A percentile compares a stretch with the other conserved stretches of the same genome.
phyloP scores from a whole-genome alignment of 768 basidiomycete genomes.

The Amanita molliuscula region DNA sequence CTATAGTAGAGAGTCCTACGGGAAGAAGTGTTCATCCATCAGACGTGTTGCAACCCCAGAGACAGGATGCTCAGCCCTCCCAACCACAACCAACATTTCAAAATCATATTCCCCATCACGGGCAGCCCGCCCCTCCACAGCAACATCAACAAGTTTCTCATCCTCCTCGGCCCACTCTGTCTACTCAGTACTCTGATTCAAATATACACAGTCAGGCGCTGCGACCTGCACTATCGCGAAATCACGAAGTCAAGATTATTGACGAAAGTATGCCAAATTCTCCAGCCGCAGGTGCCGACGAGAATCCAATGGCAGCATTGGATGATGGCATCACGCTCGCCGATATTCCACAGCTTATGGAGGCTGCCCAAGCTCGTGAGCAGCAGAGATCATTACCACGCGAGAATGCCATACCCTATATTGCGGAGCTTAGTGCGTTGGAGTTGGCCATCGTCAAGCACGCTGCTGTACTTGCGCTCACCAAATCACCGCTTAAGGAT shows the following conservation, averaged over 20 bases:
- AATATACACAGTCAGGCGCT: slow-evolving; percentile 35
- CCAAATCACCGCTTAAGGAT: slow-evolving; percentile 68
- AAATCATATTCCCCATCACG: slow-evolving; percentile 23
- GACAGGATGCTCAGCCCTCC: slow-evolving; percentile 29
- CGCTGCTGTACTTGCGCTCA: slow-evolving; percentile 73
- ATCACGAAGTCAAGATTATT: slow-evolving; percentile 82
- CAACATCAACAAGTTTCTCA: slow-evolving; percentile 19
- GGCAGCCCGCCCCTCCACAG: slow-evolving; percentile 16
- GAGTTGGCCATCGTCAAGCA: slow-evolving; percentile 91
- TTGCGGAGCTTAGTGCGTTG: slow-evolving; percentile 75
- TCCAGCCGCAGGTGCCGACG: slow-evolving; percentile 42
- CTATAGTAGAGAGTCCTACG: slow-evolving; percentile 89
- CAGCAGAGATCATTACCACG: slow-evolving; percentile 78
- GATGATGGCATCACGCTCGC: slow-evolving; percentile 89
- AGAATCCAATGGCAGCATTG: slow-evolving; percentile 24
- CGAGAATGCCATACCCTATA: slow-evolving; percentile 68
- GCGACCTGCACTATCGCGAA: slow-evolving; percentile 63
- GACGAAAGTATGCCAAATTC: slow-evolving; percentile 72
- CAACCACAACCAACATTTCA: slow-evolving; percentile 23
- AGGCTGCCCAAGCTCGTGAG: slow-evolving; percentile 84
- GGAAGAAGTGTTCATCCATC: slow-evolving; percentile 77
- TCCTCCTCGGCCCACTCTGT: slow-evolving; percentile 25
- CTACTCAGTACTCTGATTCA: slow-evolving; percentile 30
- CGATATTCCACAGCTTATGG: slow-evolving; percentile 89
- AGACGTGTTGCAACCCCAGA: slow-evolving; percentile 41